These are phyloP conservation scores for Scopulariopsis brevicaulis DNA, from an alignment of 2,329 filamentous ascomycete genomes.

Conservation along the genomic window DNA sequence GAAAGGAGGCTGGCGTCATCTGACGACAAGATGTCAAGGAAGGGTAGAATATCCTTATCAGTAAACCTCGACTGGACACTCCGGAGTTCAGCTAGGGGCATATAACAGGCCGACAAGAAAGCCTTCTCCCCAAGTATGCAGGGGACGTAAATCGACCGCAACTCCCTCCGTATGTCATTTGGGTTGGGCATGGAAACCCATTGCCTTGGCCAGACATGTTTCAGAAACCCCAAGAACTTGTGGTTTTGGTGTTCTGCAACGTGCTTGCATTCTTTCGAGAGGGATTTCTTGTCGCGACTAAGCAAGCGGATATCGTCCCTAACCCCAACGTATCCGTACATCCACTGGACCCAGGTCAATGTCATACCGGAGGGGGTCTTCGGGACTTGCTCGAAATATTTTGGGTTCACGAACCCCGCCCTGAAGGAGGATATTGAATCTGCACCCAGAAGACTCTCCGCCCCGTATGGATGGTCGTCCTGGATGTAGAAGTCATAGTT, in stretches of 20 bases:
- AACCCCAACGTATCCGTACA: background rate
- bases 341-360: background rate
- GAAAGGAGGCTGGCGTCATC: background rate
- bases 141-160: background rate
- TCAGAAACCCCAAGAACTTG: background rate
- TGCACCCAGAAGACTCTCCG: background rate
- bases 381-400: background rate
- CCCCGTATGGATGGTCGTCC: slow-evolving; percentile 2
- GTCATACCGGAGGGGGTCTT: background rate
- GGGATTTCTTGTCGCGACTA: background rate
- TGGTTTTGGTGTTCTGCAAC: background rate
- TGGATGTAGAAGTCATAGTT: background rate
- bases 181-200: background rate
- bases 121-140: background rate
- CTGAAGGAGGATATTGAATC: background rate
- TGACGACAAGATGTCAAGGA: background rate
- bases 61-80: background rate
- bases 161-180: background rate
- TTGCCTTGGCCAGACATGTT: background rate
- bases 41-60: background rate
- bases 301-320: background rate
- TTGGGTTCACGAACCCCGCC: background rate
- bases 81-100: background rate
- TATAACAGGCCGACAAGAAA: background rate
- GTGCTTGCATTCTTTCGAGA: background rate